Evolutionary conservation across 2,329 filamentous ascomycete species (phyloP), one percentile per base, ranked within the genome.

Genomic region (Colletotrichum trifolii): DNA sequence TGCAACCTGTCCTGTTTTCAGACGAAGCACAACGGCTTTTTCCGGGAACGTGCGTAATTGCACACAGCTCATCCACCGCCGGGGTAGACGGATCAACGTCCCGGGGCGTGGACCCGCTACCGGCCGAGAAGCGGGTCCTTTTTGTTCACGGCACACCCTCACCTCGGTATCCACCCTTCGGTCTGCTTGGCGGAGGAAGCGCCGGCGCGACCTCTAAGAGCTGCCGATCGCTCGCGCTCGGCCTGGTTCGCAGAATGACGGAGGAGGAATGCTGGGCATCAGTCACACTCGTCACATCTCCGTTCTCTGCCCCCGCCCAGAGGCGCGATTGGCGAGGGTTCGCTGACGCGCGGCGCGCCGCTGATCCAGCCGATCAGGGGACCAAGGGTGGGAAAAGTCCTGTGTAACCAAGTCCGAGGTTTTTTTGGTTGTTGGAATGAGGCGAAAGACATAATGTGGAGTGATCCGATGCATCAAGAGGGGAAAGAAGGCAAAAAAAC

Each of bases 11-110:
- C 45, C 8, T 45, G 8, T 38, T 9, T 66, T 63, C 63, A 56
- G 63, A 57, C 47, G 63, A 66, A 35, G 47, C 34, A 36, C 12
- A 4, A 25, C 63, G 63, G 63, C 39, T 38, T 66, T 35, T 57
- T 63, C 52, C 63, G 58, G 12, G 35, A 25, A 5, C 25, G 25
- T 25, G 25, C 25, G 25, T 25, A 5, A 25, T 25, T 4, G 35
- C 47, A 34, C 63, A 39, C 39, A 54, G 56, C 15, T 60, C 53
- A 33, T 45, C 50, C 0, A 47, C 55, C 56, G 17, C 48, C 48
- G 39, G 8, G 39, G 36, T 40, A 38, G 40, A 46, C 48, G 39
- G 56, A 52, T 15, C 47, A 53, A 43, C 36, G 25, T 48, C 6
- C 38, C n/a, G 13, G 46, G 55, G 12, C 13, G 8, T 25, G n/a